Conservation (phyloP, 1,284 basidiomycete genomes). For the Tilletia setariae region DNA sequence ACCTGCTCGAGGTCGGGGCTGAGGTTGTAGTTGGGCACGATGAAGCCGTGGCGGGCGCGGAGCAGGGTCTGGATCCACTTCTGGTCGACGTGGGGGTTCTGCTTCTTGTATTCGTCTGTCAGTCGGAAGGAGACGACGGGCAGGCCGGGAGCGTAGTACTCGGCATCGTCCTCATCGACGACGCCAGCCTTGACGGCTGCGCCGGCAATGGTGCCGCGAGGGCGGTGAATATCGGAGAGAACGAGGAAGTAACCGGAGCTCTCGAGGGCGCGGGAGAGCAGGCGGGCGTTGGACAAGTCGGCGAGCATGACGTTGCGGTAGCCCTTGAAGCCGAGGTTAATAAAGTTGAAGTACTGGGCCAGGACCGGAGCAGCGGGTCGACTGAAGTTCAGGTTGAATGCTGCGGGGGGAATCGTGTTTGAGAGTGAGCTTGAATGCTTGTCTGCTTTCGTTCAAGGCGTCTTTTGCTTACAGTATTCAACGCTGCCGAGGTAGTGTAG, state of each 20-base stretch:
- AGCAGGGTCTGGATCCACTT: constrained; percentile 82
- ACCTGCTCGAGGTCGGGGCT: constrained; percentile 36
- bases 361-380: constrained; percentile 85
- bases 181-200: constrained; percentile 20
- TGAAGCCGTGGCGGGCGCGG: constrained; percentile 70
- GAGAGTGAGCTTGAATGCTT: background rate
- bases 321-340: constrained; percentile 51
- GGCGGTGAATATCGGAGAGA: constrained; percentile 58
- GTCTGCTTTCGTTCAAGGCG: background rate
- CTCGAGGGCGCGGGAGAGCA: constrained; percentile 82
- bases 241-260: constrained; percentile 68
- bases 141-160: constrained; percentile 72
- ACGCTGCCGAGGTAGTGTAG: constrained; percentile 62
- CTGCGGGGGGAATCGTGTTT: constrained; percentile 58
- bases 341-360: constrained; percentile 79
- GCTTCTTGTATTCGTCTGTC: constrained; percentile 61
- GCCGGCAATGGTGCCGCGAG: constrained; percentile 25
- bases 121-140: constrained; percentile 88
- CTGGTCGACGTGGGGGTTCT: constrained; percentile 62
- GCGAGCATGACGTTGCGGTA: constrained; percentile 61
- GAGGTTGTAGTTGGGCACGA: constrained; percentile 50
- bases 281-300: constrained; percentile 73
- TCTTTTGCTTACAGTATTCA: constrained; percentile 29
- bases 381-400: constrained; percentile 92
- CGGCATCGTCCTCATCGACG: constrained; percentile 44